Percentiles rank a stretch among this genome's conserved stretches.
These are phyloP conservation scores for Bruguiera gymnorhiza DNA, from an alignment of 345 rosid genomes.

Conservation along the genomic window DNA sequence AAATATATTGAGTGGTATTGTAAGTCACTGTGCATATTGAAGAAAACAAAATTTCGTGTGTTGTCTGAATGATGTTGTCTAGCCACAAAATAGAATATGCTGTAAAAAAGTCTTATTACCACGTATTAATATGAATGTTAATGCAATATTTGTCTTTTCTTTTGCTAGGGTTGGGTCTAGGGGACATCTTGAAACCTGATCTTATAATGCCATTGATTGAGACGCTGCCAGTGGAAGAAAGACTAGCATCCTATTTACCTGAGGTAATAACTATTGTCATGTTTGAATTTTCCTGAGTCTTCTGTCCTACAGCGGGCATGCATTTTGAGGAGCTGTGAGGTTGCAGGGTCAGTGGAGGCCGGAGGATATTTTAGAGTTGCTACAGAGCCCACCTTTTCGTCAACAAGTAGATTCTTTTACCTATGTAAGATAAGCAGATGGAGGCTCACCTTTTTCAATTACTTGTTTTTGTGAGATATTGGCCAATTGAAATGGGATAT, in stretches of 20 bases:
- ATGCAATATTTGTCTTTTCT: conserved; percentile 4
- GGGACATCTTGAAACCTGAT: conserved; percentile 86
- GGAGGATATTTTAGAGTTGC: conserved; percentile 74
- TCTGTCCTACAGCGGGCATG: background rate
- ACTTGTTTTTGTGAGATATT: background rate
- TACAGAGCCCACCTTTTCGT: conserved; percentile 93
- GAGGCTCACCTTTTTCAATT: conserved; percentile 12
- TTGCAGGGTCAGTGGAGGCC: conserved; percentile 75
- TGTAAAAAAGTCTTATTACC: background rate
- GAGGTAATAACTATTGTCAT: conserved; percentile 50
- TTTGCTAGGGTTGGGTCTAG: conserved; percentile 67
- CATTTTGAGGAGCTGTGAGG: conserved; percentile 19
- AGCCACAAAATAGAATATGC: background rate
- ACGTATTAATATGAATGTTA: background rate
- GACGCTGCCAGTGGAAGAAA: conserved; percentile 59
- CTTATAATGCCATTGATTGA: conserved; percentile 85
- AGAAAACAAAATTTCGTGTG: too few relatives aligned
- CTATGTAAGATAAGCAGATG: conserved; percentile 68
- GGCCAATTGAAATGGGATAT: background rate
- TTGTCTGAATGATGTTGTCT: too few relatives aligned
- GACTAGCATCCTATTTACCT: conserved; percentile 69
- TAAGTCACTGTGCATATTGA: too few relatives aligned
- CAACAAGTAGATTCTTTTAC: conserved; percentile 98
- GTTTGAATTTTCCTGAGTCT: background rate
- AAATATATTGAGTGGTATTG: too few relatives aligned